Base-by-base conservation (phyloP, 345 rosid genomes). In the Pelargonium nanum region DNA sequence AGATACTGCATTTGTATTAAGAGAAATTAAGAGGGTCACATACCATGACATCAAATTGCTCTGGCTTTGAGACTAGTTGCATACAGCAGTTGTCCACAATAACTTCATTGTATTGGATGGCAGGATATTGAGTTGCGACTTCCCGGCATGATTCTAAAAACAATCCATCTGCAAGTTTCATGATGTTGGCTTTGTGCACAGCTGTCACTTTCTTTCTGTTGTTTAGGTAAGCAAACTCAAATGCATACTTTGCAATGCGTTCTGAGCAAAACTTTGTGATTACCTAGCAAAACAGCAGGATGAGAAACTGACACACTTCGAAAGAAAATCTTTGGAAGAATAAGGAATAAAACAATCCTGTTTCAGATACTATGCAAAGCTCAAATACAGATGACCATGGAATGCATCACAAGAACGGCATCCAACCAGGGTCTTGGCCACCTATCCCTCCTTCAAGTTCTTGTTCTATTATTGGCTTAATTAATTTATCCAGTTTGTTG, bases 211-310 rank as follows among this genome's bases (percentile, higher is more conserved):
- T 66, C 74, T 70, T 74, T 56, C 74, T 32, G 62, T 74, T 74
- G 74, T 74, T 74, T 50, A 74, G 63, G 62, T 74, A 74, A 20
- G 78, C 78, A 66, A 69, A 74, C 71, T 74, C 78, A 60, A 74
- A 74, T 6, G 78, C 78, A 34, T 79, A 75, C 22, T 79, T 74
- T 1, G 83, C 81, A 34, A 73, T 69, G 26, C 78, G 72, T 63
- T 76, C 78, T 0, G 78, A 71, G 26, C 75, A 76, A 55, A 76
- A 79, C 83, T 76, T 79, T 58, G 77, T 74, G 28, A 76, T 79
- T 45, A 77, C 75, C 81, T 74, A 13, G 17, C 17, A 45, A 45
- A 45, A 45, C n/a, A 17, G 52, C 52, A 4, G 5, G 17, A 45
- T 45, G 52, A 45, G 52, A 45, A 45, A 45, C 15, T 10, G 17